These are phyloP conservation scores for Daucus carota DNA, from an alignment of 129 eudicot genomes.

Conservation along the genomic window DH1_v3.0 NC_030381.2:47833501-47834000, in stretches of 20 bases:
- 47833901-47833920: constrained; percentile 85
- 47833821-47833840: constrained; percentile 98
- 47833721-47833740: constrained; percentile 43
- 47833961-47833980: constrained; percentile 94
- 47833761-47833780: constrained; percentile 44
- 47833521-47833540: background rate
- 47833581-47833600: background rate
- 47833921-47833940: constrained; percentile 85
- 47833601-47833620: background rate
- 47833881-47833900: constrained; percentile 24
- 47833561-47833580: background rate
- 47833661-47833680: background rate
- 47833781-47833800: constrained; percentile 46
- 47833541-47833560: background rate
- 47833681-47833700: constrained; percentile 8
- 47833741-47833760: constrained; percentile 52
- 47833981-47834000: constrained; percentile 86
- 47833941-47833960: constrained; percentile 93
- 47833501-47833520: background rate
- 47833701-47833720: constrained; percentile 37
- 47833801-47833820: constrained; percentile 85
- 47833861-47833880: constrained; percentile 75
- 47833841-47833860: constrained; percentile 69
- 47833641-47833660: background rate
- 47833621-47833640: background rate